A percentile compares a stretch with the other conserved stretches of the same genome.
These are phyloP conservation scores for Diaporthe longicolla DNA, from an alignment of 2,329 filamentous ascomycete genomes.

Conservation along the genomic window DNA sequence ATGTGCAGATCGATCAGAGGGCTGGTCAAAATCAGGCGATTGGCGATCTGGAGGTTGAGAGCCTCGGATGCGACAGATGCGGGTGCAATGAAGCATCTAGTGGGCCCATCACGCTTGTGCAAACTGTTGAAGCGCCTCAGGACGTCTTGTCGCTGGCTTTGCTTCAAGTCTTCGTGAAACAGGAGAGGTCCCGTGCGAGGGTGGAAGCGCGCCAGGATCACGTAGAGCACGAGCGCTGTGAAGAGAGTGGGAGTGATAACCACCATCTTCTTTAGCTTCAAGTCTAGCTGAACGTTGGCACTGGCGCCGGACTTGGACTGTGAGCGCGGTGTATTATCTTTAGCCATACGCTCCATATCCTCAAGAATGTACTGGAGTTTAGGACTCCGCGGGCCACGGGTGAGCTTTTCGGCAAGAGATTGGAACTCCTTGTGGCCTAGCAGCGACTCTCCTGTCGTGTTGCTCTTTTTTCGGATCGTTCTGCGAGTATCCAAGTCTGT, in stretches of 20 bases:
- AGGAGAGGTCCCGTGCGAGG: slow-evolving; percentile 4
- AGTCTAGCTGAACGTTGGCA: background rate
- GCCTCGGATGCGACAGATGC: slow-evolving; percentile 16
- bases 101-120: background rate
- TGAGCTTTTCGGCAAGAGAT: background rate
- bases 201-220: slow-evolving; percentile 12
- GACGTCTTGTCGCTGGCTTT: background rate
- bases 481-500: background rate
- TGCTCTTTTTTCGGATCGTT: background rate
- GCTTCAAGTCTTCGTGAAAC: slow-evolving; percentile 30
- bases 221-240: slow-evolving; percentile 29
- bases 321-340: background rate
- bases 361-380: slow-evolving; percentile 31
- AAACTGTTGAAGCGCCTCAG: slow-evolving; percentile 34
- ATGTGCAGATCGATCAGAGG: slow-evolving; percentile 13
- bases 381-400: slow-evolving; percentile 1
- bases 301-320: background rate
- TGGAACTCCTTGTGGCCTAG: background rate
- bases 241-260: slow-evolving; percentile 33
- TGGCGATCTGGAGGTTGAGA: slow-evolving; percentile 38
- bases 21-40: slow-evolving; percentile 37
- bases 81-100: slow-evolving; percentile 4
- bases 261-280: slow-evolving; percentile 34
- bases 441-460: slow-evolving; percentile 8
- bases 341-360: slow-evolving; percentile 9